These are phyloP conservation scores for Trametes maxima DNA, from an alignment of 768 basidiomycete species.

Conservation along the genomic window DNA sequence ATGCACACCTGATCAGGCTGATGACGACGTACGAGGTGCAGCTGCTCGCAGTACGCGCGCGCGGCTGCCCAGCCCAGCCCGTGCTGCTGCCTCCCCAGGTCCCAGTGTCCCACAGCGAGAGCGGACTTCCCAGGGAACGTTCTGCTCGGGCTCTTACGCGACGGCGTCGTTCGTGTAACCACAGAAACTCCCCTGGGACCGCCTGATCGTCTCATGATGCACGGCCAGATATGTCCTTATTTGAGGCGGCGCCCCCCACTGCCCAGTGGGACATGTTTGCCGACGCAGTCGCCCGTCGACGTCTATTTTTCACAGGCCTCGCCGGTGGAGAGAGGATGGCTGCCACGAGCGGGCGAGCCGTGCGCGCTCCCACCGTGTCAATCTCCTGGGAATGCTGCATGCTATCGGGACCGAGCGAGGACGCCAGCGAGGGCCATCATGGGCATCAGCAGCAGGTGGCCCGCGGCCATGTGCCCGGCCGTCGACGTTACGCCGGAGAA, in stretches of 20 bases:
- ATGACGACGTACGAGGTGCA: constrained; percentile 8
- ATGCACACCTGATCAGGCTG: constrained; percentile 14
- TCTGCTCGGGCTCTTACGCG: constrained; percentile 18
- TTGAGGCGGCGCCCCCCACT: not conserved
- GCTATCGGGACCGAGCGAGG: constrained; percentile 20
- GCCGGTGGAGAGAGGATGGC: constrained; percentile 3
- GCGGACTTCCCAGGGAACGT: constrained; percentile 12
- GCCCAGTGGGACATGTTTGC: constrained; percentile 9
- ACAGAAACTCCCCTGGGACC: constrained; percentile 21
- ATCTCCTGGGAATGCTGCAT: constrained; percentile 13
- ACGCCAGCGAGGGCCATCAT: constrained; percentile 7
- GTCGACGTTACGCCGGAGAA: constrained; percentile 10
- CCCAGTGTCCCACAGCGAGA: constrained; percentile 5
- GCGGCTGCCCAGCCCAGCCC: not conserved
- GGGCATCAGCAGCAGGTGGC: not conserved
- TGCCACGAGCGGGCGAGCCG: not conserved
- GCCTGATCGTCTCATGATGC: constrained; percentile 16
- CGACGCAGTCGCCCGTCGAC: constrained; percentile 16
- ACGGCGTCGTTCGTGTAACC: constrained; percentile 20
- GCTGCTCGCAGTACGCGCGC: not conserved
- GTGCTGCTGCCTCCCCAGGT: not conserved
- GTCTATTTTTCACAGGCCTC: constrained; percentile 16
- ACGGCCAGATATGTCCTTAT: constrained; percentile 16
- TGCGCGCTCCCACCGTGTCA: constrained; percentile 17
- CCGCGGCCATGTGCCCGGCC: constrained; percentile 2